Conservation (phyloP, 495 filamentous ascomycete genomes). For the Hamigera avellanea region DNA sequence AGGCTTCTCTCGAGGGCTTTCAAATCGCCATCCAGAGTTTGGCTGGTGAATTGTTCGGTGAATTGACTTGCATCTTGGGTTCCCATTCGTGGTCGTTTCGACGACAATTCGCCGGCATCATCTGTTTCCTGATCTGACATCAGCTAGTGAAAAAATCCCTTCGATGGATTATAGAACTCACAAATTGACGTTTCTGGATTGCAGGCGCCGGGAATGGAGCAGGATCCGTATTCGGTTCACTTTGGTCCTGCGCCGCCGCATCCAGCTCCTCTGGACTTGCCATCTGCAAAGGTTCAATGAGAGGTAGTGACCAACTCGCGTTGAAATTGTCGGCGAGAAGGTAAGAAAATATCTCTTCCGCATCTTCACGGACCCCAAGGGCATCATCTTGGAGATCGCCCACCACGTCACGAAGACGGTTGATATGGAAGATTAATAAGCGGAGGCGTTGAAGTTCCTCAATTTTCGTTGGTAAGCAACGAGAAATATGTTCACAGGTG, state of each 20-base stretch:
- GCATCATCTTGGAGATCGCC: constrained; percentile 39
- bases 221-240: not conserved
- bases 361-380: constrained; percentile 30
- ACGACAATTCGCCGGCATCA: constrained; percentile 13
- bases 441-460: constrained; percentile 24
- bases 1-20: constrained; percentile 22
- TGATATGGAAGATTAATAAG: constrained; percentile 26
- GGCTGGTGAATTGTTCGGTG: constrained; percentile 21
- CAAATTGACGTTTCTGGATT: constrained; percentile 24
- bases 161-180: constrained; percentile 9
- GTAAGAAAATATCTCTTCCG: constrained; percentile 28
- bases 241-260: constrained; percentile 1
- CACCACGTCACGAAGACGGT: constrained; percentile 28
- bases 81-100: constrained; percentile 25
- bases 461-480: constrained; percentile 38
- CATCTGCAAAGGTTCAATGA: constrained; percentile 28
- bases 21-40: constrained; percentile 21
- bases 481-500: constrained; percentile 44
- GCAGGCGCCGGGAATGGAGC: not conserved
- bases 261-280: constrained; percentile 15
- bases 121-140: constrained; percentile 13
- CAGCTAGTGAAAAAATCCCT: constrained; percentile 1
- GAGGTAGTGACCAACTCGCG: constrained; percentile 29
- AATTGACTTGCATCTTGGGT: constrained; percentile 23
- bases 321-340: constrained; percentile 24